Conservation (phyloP, 108 stramenopile genomes). For the Aurantiochytrium sp. region DNA sequence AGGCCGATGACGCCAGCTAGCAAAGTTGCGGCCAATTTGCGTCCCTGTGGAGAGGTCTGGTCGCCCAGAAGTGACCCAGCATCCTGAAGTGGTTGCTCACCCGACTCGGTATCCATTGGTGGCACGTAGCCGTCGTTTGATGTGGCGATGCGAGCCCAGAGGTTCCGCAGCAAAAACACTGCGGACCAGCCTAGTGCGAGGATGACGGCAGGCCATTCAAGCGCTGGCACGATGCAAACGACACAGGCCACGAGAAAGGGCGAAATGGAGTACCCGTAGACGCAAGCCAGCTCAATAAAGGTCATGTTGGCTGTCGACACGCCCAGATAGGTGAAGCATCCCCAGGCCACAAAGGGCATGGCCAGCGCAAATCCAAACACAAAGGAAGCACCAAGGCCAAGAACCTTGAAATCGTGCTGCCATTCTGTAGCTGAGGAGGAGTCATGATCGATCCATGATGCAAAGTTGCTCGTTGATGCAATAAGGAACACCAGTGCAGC, state of each 20-base stretch:
- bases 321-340: neutral
- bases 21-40: neutral
- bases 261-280: neutral
- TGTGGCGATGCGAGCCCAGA: neutral
- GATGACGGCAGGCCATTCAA: neutral
- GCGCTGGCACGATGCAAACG: neutral
- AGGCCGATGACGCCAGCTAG: neutral
- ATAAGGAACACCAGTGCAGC: constrained; percentile 23
- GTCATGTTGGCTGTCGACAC: neutral
- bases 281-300: neutral
- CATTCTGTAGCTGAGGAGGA: neutral
- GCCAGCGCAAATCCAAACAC: constrained; percentile 7
- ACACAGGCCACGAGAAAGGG: neutral
- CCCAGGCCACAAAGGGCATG: neutral
- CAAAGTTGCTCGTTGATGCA: constrained; percentile 17
- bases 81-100: neutral
- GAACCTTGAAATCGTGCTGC: constrained; percentile 18
- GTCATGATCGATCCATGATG: neutral
- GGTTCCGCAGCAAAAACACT: neutral
- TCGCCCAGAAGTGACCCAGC: neutral
- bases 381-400: neutral
- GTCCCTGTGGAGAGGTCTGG: neutral
- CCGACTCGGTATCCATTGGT: neutral
- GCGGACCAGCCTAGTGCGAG: neutral
- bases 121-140: neutral